Percentiles rank a stretch among this genome's conserved stretches.
phyloP scores from a whole-genome alignment of 2,329 filamentous ascomycete species.

The Exophiala mesophila region DNA sequence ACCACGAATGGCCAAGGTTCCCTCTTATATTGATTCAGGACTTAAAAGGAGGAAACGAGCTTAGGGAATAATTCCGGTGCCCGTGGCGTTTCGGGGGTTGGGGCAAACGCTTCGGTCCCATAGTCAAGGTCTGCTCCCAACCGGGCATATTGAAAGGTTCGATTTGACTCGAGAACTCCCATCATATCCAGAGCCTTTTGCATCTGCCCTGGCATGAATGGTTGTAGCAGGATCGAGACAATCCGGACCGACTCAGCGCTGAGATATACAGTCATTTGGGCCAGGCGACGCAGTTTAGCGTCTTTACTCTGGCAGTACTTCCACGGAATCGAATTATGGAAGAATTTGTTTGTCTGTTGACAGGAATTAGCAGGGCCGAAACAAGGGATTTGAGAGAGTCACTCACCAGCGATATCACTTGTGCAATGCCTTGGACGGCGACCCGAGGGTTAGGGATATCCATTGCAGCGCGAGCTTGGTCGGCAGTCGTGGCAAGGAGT shows the following conservation, averaged over 20 bases:
- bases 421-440: constrained; percentile 62
- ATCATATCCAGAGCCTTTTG: constrained; percentile 68
- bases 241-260: constrained; percentile 73
- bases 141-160: constrained; percentile 59
- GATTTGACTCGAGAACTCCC: constrained; percentile 59
- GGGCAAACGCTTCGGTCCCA: constrained; percentile 47
- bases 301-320: constrained; percentile 34
- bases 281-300: constrained; percentile 34
- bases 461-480: constrained; percentile 54
- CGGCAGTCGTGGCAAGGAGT: constrained; percentile 39
- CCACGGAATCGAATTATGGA: constrained; percentile 68
- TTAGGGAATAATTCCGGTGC: constrained; percentile 13
- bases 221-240: constrained; percentile 77
- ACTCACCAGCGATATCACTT: constrained; percentile 55
- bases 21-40: too few species aligned
- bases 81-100: constrained; percentile 32
- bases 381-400: not conserved
- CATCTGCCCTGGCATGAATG: constrained; percentile 81
- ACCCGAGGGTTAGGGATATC: constrained; percentile 56
- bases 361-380: constrained; percentile 7
- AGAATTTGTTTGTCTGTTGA: constrained; percentile 60
- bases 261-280: constrained; percentile 63
- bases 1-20: too few species aligned
- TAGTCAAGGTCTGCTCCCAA: constrained; percentile 65
- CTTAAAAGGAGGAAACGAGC: constrained; percentile 9